Base-by-base conservation (phyloP, 345 rosid species). In the Pugionium dolabratum region DNA sequence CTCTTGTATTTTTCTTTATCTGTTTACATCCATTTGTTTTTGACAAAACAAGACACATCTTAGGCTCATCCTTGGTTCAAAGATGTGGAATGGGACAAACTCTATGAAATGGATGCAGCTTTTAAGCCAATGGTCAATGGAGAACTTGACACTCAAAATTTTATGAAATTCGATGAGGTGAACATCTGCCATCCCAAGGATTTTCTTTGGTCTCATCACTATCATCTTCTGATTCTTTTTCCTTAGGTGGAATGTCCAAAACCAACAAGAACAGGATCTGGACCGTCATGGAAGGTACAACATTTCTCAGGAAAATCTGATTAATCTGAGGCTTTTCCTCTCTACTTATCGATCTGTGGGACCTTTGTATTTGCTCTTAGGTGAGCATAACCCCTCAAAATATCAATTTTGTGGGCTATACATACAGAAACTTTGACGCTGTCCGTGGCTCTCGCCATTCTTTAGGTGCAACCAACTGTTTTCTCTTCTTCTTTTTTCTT, bases 61-160 rank as follows among this genome's bases (percentile, higher is more conserved):
- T 74, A 92, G 95, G 91, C 80, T 78, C 95, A 92, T 83, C 89
- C 96, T 73, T 92, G 98, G 98, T 89, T 89, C 86, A 92, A 80
- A 82, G 97, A 79, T 69, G 53, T 88, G 70, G 59, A 48, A 47
- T 92, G 98, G 98, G 81, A 89, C 27, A 86, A 66, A 70, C 86
- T 92, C 62, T 92, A 89, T 45, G 90, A 83, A 64, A 75, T 76
- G 83, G 98, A 92, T 49, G 96, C 98, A 68, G 97, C 95, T 62
- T 92, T 87, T 76, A 89, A 86, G 69, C 98, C 97, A 28, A 76
- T 84, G 66, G 93, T 92, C 55, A 61, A 86, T 61, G 93, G 93
- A 55, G 89, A 89, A 62, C 87, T 92, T 51, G 98, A 92, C 73
- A 86, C 98, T 5, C 98, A 85, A 55, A 92, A 89, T 67, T 92